phyloP scores from a whole-genome alignment of 352 stramenopile genomes.

The Aphanomyces astaci region DNA sequence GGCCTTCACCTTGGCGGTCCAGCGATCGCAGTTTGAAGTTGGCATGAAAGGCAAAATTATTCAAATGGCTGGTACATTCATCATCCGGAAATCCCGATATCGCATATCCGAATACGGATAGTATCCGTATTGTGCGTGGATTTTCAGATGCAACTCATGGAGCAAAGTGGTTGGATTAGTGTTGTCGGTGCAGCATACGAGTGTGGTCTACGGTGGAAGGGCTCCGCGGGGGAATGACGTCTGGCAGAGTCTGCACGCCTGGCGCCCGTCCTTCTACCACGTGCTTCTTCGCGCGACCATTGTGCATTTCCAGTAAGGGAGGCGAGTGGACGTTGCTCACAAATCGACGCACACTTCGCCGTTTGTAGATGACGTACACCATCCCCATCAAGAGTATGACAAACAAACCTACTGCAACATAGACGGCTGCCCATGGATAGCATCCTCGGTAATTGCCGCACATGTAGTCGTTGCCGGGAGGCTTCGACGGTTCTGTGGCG shows the following conservation, averaged over 20 bases:
- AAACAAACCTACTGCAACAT: not conserved
- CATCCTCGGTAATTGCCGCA: not conserved
- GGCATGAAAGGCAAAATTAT: no score
- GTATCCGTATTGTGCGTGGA: no score
- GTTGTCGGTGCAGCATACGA: not conserved
- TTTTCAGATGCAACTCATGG: no score
- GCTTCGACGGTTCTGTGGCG: not conserved
- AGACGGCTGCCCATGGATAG: not conserved
- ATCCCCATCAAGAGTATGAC: not conserved
- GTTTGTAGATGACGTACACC: conserved; percentile 7
- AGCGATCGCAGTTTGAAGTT: not conserved
- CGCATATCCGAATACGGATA: no score
- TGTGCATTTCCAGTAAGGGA: not conserved
- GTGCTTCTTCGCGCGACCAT: not conserved
- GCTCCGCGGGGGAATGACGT: not conserved
- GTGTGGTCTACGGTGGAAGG: not conserved
- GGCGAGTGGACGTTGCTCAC: not conserved
- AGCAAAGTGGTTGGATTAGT: not conserved
- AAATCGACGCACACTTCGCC: not conserved
- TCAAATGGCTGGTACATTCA: conserved; percentile 6
- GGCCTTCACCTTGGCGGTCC: not conserved
- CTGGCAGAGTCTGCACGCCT: not conserved
- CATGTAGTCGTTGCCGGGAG: not conserved
- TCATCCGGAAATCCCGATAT: not conserved
- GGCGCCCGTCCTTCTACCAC: not conserved